Percentiles rank a stretch among this genome's conserved stretches.
phyloP scores from a whole-genome alignment of 176 grass and related monocot species.

The Thalia dealbata region DNA sequence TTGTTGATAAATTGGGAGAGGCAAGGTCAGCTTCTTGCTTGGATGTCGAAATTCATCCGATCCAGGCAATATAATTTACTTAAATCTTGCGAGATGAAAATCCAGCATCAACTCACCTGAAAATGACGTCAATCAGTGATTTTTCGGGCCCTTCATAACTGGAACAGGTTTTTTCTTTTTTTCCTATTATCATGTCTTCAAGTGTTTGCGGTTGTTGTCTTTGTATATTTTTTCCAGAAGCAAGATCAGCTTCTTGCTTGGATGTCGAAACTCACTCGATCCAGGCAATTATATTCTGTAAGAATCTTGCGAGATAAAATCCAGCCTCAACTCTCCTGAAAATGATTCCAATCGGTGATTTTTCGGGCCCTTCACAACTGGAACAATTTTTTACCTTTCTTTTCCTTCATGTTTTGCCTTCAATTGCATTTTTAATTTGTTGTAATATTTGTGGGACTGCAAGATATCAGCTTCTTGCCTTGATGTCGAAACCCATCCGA shows the following conservation, averaged over 20 bases:
- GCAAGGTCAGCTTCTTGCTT: conserved; percentile 1
- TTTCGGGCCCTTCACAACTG: background rate
- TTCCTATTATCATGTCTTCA: too few relatives aligned
- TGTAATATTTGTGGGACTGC: background rate
- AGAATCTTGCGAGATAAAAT: background rate
- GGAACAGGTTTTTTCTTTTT: background rate
- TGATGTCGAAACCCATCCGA: background rate
- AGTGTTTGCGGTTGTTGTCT: too few relatives aligned
- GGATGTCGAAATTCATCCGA: background rate
- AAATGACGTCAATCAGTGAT: background rate
- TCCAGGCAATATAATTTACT: background rate
- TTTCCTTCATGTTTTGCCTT: too few relatives aligned
- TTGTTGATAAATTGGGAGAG: background rate
- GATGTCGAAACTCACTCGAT: background rate
- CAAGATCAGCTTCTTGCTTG: conserved; percentile 2
- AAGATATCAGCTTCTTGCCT: conserved; percentile 1
- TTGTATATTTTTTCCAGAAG: background rate
- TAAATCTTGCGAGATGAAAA: background rate
- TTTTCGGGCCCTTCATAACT: background rate
- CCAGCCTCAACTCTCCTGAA: background rate
- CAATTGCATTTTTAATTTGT: too few relatives aligned
- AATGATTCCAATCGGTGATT: background rate
- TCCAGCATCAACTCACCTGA: background rate
- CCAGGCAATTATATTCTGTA: background rate
- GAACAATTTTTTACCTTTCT: background rate